Base-by-base conservation (phyloP, 805 yeast genomes). In the Zygoascus ofunaensis region DNA sequence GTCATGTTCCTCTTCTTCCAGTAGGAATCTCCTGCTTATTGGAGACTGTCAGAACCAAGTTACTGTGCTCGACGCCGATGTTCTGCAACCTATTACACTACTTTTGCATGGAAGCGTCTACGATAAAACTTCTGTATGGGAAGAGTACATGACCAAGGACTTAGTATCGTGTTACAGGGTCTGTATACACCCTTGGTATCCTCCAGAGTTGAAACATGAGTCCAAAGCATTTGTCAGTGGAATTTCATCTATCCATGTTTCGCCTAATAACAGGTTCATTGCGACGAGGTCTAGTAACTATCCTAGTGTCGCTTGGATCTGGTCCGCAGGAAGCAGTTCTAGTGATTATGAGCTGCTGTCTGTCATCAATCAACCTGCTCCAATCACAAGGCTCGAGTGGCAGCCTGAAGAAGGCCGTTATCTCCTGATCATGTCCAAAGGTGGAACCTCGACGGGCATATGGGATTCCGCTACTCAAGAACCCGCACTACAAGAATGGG, bases 271-370 rank as follows among this genome's bases (percentile, higher is more conserved):
- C 5, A 17, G 34, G 19, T 34, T 40, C 7, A 12, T 53, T 10
- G 57, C 55, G 3, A 42, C 48, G 10, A 35, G 18, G 10, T 37
- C 39, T 5, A 36, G 37, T 5, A 42, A 54, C 4, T 40, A 38
- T 48, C 54, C 56, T 5, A 34, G 46, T 30, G 26, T 51, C 5
- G 49, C 51, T 3, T 54, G 54, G 53, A 41, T 54, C 3, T 54
- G 57, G 57, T 36, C 39, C 5, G 22, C 47, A 14, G 38, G 35
- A 2, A 41, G 24, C 3, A 7, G 5, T 10, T 10, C 34, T 10
- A 19, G 34, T 8, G 17, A 14, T 22, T 37, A 37, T 2, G 26
- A 30, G 20, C 44, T 51, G 22, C 23, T 49, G 3, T 34, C 49
- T 12, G 48, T 45, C 5, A 18, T 53, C 14, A 10, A 26, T 15